Evolutionary conservation across 495 filamentous ascomycete species (phyloP), one percentile per base, ranked within the genome.

Genomic region (Parmelia sp.): DNA sequence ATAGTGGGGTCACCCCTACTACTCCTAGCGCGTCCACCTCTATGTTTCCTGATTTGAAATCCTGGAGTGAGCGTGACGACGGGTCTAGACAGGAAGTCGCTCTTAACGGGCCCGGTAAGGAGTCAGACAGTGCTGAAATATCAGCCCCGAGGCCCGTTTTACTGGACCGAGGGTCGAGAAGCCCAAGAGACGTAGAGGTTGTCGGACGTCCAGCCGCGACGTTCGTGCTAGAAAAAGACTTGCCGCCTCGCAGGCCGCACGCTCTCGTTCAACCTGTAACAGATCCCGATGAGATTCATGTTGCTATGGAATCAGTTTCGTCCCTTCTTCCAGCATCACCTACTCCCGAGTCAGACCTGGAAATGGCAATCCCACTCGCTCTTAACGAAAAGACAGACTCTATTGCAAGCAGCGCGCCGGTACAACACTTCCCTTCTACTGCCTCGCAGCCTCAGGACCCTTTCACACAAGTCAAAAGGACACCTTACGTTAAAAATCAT

Each of bases 381-480:
- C 57, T 71, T 3, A 33, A 57, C 2, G 62, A 65, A 12, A 45
- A 64, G 23, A 29, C 33, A 14, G 31, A 53, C 17, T 27, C 39
- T n/a, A 23, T 33, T 42, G 9, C 47, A 40, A 39, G 27, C 35
- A 27, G 36, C 40, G 53, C 27, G 39, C 51, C 37, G 25, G 57
- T 40, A 37, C 25, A 57, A 47, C 31, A 31, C 1, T 49, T 58
- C 36, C 69, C 64, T 9, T 69, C 67, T 27, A 71, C 66, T 31
- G 66, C 69, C 21, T 19, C 65, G 2, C 69, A 71, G 39, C 61
- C 61, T 25, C 49, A 57, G 12, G 35, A 61, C 17, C 62, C 71
- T 23, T 60, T 67, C 45, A 58, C 67, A 14, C 69, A 71, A 51
- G 71, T 71, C 45, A 70, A 70, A 37, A 61, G 66, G 42, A 72